Evolutionary conservation across 75 land plant species (phyloP).

Genomic region (Chamaecyparis obtusa): DNA sequence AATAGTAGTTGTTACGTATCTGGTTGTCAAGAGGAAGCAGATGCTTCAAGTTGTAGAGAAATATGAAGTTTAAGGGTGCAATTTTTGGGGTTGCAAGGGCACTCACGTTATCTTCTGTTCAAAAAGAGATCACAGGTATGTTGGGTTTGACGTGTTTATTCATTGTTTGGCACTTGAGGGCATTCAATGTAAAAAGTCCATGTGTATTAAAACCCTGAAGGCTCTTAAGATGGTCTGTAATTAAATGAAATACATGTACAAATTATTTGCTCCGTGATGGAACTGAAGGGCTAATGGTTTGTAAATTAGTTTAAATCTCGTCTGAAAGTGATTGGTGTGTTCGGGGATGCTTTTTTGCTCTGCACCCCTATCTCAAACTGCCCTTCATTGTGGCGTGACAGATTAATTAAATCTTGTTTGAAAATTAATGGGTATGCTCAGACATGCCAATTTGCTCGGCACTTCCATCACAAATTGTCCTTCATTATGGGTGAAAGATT

Average conservation of each 20-base stretch:
- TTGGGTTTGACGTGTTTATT: not conserved
- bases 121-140: not conserved
- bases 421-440: not conserved
- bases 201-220: not conserved
- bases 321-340: not conserved
- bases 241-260: constrained; percentile 1
- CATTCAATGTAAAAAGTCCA: not conserved
- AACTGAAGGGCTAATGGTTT: not conserved
- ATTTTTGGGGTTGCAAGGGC: not conserved
- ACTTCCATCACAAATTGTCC: not conserved
- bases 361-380: not conserved
- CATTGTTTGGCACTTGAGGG: not conserved
- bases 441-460: not conserved
- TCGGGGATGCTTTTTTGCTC: not conserved
- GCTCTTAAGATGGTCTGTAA: not conserved
- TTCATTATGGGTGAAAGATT: not conserved
- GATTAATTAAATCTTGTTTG: not conserved
- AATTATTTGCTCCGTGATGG: not conserved
- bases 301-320: not conserved
- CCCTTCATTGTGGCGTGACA: not conserved
- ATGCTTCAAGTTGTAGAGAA: constrained; percentile 17
- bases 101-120: not conserved
- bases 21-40: constrained; percentile 17
- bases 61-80: constrained; percentile 10
- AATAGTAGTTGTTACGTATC: constrained; percentile 18